phyloP scores from a whole-genome alignment of 257 asterid species.

The Plantago major region DNA sequence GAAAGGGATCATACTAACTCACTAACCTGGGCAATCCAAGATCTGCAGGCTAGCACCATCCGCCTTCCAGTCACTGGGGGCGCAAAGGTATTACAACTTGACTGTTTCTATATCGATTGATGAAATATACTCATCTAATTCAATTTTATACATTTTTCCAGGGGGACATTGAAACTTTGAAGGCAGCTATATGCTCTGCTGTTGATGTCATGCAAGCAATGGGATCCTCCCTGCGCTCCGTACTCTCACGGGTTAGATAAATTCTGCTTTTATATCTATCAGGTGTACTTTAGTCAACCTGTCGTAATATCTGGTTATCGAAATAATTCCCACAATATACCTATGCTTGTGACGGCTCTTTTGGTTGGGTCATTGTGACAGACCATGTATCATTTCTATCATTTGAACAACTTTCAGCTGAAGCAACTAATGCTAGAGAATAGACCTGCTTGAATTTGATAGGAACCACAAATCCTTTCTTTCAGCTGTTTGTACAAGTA shows the following conservation, averaged over 20 bases:
- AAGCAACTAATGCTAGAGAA: not conserved
- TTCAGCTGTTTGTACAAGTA: too few species aligned
- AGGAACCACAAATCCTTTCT: too few species aligned
- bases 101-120: constrained; percentile 4
- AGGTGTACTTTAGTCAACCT: not conserved
- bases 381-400: not conserved
- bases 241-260: constrained; percentile 48
- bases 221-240: constrained; percentile 59
- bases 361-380: not conserved
- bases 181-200: constrained; percentile 71
- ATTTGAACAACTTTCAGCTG: not conserved
- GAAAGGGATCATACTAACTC: constrained; percentile 64
- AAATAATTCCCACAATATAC: not conserved
- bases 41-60: constrained; percentile 62
- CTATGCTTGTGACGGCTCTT: constrained; percentile 5
- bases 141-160: constrained; percentile 24
- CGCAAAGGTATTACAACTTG: constrained; percentile 53
- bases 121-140: constrained; percentile 10
- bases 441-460: too few species aligned
- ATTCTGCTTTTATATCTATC: constrained; percentile 3
- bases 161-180: constrained; percentile 59
- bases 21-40: constrained; percentile 49
- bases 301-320: not conserved
- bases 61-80: constrained; percentile 77
- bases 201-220: constrained; percentile 71